Base-by-base conservation (phyloP, 1,284 basidiomycete species). In the Boletus calvinii region DNA sequence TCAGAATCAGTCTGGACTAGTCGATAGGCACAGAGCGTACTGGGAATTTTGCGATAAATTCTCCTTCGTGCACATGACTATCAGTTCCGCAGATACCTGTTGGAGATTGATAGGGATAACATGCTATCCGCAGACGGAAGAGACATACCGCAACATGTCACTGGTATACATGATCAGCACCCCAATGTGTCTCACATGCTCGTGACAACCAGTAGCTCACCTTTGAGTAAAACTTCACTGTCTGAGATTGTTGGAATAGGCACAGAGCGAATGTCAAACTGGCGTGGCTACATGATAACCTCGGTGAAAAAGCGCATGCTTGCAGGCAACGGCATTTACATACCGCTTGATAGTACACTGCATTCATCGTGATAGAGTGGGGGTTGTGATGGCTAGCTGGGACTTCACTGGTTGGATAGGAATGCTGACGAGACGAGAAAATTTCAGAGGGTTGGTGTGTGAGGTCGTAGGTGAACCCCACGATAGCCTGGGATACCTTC, bases 11-110 rank as follows among this genome's bases (percentile, higher is more conserved):
- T 46, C 18, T 17, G 12, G 38, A 52, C 26, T 9, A 35, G n/a
- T 34, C 2, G 53, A 39, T 36, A 39, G 39, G 9, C 10, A 39
- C 34, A n/a, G 36, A 18, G 12, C 48, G 29, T 48, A 83, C 83
- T 30, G 87, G 87, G 66, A 88, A 90, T 65, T 78, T 80, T 46
- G 84, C 74, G 57, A 87, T 84, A 70, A 90, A 90, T 70, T 90
- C 86, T 59, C 87, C 81, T 65, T 84, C 74, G 74, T 87, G 83
- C 55, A 91, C 79, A 66, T 90, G 87, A 18, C 77, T 77, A 65
- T 90, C 87, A 11, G 85, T 90, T 52, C 86, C 86, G 62, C 86
- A 89, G 39, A 88, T 76, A 60, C 85, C 86, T 72, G 31, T 43
- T 41, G 13, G 31, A 53, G 15, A 29, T 50, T 38, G 41, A 20